Conservation (phyloP, 352 stramenopile genomes). For the Blastocystis sp. region DNA sequence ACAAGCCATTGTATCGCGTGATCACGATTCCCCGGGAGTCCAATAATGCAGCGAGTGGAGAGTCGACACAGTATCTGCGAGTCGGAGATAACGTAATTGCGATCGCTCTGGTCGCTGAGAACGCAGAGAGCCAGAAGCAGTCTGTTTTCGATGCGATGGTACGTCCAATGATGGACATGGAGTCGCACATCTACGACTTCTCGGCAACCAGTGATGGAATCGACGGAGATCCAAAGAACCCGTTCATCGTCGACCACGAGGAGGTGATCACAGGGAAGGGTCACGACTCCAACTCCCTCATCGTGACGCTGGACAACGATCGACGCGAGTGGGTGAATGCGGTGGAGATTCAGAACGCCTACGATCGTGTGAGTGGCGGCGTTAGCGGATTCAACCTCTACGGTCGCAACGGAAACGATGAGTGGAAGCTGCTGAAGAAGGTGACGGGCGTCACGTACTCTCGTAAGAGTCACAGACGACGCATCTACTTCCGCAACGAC, state of each 20-base stretch:
- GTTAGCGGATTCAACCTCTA: no score
- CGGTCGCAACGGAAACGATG: no score
- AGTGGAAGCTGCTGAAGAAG: no score
- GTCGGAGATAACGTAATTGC: background rate
- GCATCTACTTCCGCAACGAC: no score
- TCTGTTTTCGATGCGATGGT: background rate
- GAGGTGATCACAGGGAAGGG: background rate
- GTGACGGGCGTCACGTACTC: no score
- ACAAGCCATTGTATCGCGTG: background rate
- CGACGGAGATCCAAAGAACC: background rate
- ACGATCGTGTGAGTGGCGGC: no score
- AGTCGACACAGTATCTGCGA: background rate
- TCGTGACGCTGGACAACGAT: background rate
- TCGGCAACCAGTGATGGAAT: background rate
- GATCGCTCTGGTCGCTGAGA: background rate
- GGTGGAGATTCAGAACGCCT: background rate
- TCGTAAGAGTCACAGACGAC: no score
- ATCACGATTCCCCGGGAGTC: background rate
- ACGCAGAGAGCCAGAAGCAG: background rate
- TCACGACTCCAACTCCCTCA: background rate
- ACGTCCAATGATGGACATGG: background rate
- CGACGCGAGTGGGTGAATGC: background rate
- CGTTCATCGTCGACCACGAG: background rate
- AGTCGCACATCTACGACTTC: no score
- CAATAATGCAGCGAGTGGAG: background rate